Conservation (phyloP, 805 yeast genomes). For the Candida nitratophila region DNA sequence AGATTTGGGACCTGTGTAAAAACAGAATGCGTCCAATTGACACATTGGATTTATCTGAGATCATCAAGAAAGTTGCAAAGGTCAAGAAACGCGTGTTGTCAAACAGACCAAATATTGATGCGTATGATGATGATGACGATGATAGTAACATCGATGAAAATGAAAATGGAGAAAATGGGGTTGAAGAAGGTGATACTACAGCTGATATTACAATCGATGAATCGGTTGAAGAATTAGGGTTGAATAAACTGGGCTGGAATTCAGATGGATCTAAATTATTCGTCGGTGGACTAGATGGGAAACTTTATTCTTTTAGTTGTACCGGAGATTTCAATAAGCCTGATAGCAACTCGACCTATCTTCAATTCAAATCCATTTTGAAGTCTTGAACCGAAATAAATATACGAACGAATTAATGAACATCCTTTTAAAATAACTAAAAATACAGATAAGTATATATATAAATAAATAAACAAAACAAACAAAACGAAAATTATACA, state of each 20-base stretch:
- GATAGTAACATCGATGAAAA: slow-evolving; percentile 2
- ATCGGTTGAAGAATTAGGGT: background rate
- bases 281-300: slow-evolving; percentile 21
- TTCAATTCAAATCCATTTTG: background rate
- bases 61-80: slow-evolving; percentile 19
- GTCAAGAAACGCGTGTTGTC: background rate
- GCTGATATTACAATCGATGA: slow-evolving; percentile 2
- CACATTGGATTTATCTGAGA: slow-evolving; percentile 10
- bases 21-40: slow-evolving; percentile 16
- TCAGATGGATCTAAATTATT: slow-evolving; percentile 4
- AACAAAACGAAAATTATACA: background rate
- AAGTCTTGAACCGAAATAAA: too few relatives aligned
- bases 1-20: slow-evolving; percentile 30
- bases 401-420: background rate
- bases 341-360: background rate
- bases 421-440: background rate
- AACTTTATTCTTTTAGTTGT: slow-evolving; percentile 6
- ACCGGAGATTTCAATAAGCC: background rate
- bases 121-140: background rate
- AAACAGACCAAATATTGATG: background rate
- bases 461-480: background rate
- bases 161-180: slow-evolving; percentile 5
- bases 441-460: background rate
- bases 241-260: slow-evolving; percentile 6
- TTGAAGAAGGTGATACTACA: slow-evolving; percentile 8